Evolutionary conservation across 306 rosid genomes (phyloP).

Genomic region (Cicer arietinum): DNA sequence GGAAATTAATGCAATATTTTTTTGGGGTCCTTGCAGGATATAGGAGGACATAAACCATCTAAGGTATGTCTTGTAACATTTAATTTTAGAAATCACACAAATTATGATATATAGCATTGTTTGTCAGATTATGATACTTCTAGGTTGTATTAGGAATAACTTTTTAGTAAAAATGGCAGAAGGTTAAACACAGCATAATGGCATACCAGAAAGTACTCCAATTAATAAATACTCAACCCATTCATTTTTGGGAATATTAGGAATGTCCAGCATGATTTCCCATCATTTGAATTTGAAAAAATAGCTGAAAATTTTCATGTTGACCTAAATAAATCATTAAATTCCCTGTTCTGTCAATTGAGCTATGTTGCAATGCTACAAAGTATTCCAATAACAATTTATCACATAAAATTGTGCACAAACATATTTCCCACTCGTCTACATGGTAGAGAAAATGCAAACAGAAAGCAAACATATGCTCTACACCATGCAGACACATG

Average conservation of each 20-base stretch:
- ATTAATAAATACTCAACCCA: background rate
- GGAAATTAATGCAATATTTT: conserved; percentile 13
- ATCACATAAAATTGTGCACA: no score
- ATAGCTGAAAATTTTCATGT: no score
- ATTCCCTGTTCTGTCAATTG: no score
- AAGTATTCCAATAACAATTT: no score
- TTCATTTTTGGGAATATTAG: no score
- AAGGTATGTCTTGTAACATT: conserved; percentile 51
- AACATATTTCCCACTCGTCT: no score
- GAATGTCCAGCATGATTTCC: no score
- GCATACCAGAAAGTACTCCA: background rate
- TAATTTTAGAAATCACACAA: background rate
- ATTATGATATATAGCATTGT: conserved; percentile 8
- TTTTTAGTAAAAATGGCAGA: background rate
- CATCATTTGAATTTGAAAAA: conserved; percentile 2
- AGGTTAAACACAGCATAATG: background rate
- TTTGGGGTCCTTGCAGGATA: background rate
- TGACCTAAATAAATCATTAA: no score
- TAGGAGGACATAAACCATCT: conserved; percentile 51
- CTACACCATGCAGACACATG: background rate
- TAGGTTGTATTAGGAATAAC: no score
- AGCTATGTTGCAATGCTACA: no score
- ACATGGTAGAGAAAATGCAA: no score
- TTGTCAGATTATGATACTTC: background rate
- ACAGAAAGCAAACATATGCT: no score